Percentiles rank a stretch among this genome's conserved stretches.
Conservation (phyloP, 2,329 filamentous ascomycete species). For the Thelonectria olida region DNA sequence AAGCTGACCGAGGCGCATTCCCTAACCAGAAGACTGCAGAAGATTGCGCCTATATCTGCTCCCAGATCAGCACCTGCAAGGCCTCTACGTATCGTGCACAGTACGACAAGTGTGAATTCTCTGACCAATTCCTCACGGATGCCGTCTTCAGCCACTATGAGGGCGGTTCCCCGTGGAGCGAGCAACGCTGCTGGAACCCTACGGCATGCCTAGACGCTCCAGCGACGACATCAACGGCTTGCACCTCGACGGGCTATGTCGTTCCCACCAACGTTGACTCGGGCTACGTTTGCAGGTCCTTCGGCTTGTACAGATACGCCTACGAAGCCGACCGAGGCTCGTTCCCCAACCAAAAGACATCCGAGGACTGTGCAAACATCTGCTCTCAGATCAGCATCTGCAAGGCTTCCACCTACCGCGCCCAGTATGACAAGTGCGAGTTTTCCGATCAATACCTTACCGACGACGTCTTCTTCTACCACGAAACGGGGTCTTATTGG, state of each 20-base stretch:
- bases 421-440: neutral
- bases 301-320: neutral
- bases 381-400: slow-evolving; percentile 1
- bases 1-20: neutral
- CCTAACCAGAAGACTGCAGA: neutral
- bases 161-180: neutral
- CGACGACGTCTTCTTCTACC: neutral
- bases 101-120: neutral
- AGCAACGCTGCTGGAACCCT: neutral
- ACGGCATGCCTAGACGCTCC: neutral
- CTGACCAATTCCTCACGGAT: neutral
- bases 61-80: neutral
- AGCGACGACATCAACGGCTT: neutral
- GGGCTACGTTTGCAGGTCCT: too few relatives aligned
- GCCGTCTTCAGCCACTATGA: neutral
- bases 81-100: neutral
- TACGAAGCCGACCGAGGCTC: neutral
- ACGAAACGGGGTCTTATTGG: neutral
- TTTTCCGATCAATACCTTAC: neutral
- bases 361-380: neutral
- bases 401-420: neutral
- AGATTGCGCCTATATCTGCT: neutral
- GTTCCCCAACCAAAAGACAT: slow-evolving; percentile 1
- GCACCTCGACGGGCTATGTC: neutral
- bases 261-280: too few relatives aligned